Conservation (phyloP, 2,329 filamentous ascomycete genomes). For the Beauveria sp. region DNA sequence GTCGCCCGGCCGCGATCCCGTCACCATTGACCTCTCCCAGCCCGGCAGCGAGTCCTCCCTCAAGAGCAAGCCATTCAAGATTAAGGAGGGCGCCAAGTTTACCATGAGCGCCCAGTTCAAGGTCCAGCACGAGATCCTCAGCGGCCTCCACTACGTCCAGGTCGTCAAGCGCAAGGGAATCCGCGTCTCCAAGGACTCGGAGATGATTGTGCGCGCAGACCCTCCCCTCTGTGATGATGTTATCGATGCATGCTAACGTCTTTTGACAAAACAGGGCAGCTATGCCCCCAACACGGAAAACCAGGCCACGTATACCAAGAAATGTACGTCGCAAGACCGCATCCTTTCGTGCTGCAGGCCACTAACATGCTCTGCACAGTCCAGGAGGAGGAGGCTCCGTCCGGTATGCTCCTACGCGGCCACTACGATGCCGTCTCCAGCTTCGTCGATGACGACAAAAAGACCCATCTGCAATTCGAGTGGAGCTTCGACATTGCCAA, state of each 20-base stretch:
- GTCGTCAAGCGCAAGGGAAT: conserved; percentile 85
- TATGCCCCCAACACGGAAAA: conserved; percentile 89
- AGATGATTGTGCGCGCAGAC: conserved; percentile 79
- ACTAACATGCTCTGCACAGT: conserved; percentile 43
- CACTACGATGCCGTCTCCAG: conserved; percentile 83
- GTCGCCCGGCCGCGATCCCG: conserved; percentile 71
- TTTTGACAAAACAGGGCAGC: conserved; percentile 55
- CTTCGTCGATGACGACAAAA: conserved; percentile 93
- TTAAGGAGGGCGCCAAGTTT: conserved; percentile 92
- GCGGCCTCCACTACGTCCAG: conserved; percentile 92
- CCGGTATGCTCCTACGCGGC: conserved; percentile 81
- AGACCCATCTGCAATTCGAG: conserved; percentile 82
- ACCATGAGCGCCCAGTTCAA: conserved; percentile 92
- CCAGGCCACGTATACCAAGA: conserved; percentile 79
- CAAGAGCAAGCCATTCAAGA: conserved; percentile 89
- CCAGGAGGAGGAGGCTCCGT: conserved; percentile 83
- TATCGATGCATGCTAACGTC: neutral
- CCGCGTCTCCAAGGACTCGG: conserved; percentile 82
- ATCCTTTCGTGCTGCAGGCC: neutral
- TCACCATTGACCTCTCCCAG: conserved; percentile 77
- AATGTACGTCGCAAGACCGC: conserved; percentile 54
- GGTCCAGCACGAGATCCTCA: conserved; percentile 94
- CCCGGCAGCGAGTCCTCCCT: conserved; percentile 68
- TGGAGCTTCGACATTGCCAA: conserved; percentile 97
- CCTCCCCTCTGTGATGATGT: neutral